phyloP scores from a whole-genome alignment of 768 basidiomycete genomes.

The Chalciporus pseudorubinellus region DNA sequence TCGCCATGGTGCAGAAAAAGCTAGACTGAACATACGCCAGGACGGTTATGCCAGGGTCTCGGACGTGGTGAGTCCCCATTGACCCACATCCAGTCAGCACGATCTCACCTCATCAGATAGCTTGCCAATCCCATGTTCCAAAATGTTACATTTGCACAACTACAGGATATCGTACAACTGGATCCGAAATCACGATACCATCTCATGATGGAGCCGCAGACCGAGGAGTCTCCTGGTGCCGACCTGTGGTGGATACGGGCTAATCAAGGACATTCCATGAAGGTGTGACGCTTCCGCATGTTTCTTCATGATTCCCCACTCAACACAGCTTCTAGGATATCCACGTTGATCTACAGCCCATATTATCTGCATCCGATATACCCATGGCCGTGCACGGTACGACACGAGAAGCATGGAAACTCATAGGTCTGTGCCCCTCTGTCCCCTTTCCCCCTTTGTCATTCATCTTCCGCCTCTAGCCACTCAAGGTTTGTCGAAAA shows the following conservation, averaged over 20 bases:
- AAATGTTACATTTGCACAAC: constrained; percentile 47
- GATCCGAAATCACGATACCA: constrained; percentile 70
- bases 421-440: constrained; percentile 50
- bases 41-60: constrained; percentile 85
- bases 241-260: constrained; percentile 85
- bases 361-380: constrained; percentile 58
- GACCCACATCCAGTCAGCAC: background rate
- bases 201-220: constrained; percentile 50
- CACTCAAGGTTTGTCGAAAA: constrained; percentile 70
- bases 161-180: constrained; percentile 62
- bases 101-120: constrained; percentile 38
- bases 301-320: background rate
- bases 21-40: constrained; percentile 68
- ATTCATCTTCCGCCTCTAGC: constrained; percentile 37
- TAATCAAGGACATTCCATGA: constrained; percentile 86
- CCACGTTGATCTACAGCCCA: constrained; percentile 62
- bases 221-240: constrained; percentile 23
- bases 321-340: constrained; percentile 46
- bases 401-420: constrained; percentile 61
- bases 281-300: constrained; percentile 41
- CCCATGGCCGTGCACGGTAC: constrained; percentile 88
- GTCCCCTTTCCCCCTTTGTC: background rate
- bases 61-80: constrained; percentile 67
- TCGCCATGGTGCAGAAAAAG: constrained; percentile 82
- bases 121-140: constrained; percentile 68